Percentiles rank a stretch among this genome's conserved stretches.
Evolutionary conservation across 257 asterid species (phyloP).

Genomic region (Nicotiana tabacum): DNA sequence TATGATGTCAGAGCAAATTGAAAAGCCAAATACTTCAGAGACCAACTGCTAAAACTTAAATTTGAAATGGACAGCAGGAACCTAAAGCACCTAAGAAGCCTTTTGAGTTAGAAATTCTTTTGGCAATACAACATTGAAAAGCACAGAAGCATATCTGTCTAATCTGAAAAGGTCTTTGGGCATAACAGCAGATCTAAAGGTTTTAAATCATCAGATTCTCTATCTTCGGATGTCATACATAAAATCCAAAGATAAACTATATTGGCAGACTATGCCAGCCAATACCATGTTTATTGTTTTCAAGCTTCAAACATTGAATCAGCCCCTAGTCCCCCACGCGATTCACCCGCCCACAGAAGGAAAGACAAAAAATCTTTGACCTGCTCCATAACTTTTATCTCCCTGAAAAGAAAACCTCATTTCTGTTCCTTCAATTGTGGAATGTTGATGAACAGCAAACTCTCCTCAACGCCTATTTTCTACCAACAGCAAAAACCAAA

Average conservation of each 20-base stretch:
- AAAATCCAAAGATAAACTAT: not conserved
- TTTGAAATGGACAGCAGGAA: not conserved
- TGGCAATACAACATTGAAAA: not conserved
- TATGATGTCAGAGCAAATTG: not conserved
- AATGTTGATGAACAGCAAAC: not conserved
- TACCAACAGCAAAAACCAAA: not conserved
- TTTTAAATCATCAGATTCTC: not conserved
- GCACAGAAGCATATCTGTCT: not conserved
- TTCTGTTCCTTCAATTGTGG: not conserved
- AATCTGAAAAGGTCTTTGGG: too few relatives aligned
- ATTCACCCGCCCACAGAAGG: not conserved
- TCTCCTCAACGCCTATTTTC: not conserved
- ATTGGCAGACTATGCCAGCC: not conserved
- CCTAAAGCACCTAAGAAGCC: not conserved
- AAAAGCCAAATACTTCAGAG: not conserved
- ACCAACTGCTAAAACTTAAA: not conserved
- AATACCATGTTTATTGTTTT: not conserved
- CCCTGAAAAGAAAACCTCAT: not conserved
- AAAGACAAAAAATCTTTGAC: not conserved
- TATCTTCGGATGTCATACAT: not conserved
- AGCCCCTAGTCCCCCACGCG: not conserved
- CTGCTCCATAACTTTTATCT: not conserved
- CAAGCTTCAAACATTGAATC: not conserved
- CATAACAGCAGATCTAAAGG: not conserved
- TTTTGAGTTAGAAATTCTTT: not conserved